Evolutionary conservation across 2,329 filamentous ascomycete species (phyloP), one percentile per base, ranked within the genome.

Genomic region (Sclerotinia subarctica): DNA sequence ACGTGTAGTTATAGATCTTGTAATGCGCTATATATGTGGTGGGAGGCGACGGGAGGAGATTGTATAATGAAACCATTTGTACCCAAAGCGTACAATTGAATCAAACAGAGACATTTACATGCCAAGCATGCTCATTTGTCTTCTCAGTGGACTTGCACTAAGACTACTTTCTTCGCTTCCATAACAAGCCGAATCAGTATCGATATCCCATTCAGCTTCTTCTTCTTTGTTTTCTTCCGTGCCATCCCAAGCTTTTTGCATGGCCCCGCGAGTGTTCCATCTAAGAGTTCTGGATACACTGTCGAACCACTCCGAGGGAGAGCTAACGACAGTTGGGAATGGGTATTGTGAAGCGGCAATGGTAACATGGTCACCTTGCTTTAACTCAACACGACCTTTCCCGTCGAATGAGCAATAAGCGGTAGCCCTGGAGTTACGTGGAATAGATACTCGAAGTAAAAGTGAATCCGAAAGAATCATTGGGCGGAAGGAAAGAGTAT

Each of bases 361-460:
- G 70, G 94, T 97, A 78, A 99, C 95, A 75, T 94, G 92, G 80
- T 99, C 95, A 66, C 95, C 95, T 76, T 94, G 92, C 71, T 90
- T 90, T 47, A 99, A 88, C 80, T 99, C 94, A 54, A 99, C 87
- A 63, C 95, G 93, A 67, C 93, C 94, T 79, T 98, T 99, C 79
- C 95, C 95, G 77, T 99, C 95, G 78, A 99, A 99, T 52, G 93
- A 93, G 78, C 94, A 97, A 83, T 97, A 97, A 1, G 95, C 95
- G 0, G 93, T 97, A 21, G 94, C 94, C 58, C 95, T 91, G 51
- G 92, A 96, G 76, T 90, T 88, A 71, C 86, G 85, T 0, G 95
- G 95, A 17, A 99, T 89, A 6, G 91, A 90, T 64, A 99, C 92
- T 63, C 94, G 92, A 70, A 99, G 87, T 21, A 94, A 89, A 84